A percentile compares a stretch with the other conserved stretches of the same genome.
Evolutionary conservation across 2,329 filamentous ascomycete genomes (phyloP).

Genomic region (Daldinia eschscholtzii): DNA sequence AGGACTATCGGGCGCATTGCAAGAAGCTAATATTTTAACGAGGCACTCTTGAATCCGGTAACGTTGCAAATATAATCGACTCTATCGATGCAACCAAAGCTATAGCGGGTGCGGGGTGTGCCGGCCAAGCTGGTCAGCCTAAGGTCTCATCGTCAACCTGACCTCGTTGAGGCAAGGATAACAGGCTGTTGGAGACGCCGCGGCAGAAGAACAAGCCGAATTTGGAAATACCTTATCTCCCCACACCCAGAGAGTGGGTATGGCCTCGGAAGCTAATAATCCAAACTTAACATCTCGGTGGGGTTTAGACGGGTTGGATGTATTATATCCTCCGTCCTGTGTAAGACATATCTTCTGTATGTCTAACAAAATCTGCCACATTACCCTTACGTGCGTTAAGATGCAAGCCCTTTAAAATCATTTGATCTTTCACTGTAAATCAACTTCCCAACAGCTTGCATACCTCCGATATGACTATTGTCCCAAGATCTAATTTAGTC

Average conservation of each 20-base stretch:
- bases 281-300: constrained; percentile 15
- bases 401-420: constrained; percentile 25
- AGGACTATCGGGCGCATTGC: constrained; percentile 20
- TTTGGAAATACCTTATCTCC: constrained; percentile 50
- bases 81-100: constrained; percentile 38
- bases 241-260: constrained; percentile 30
- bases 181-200: constrained; percentile 37
- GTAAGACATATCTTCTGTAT: constrained; percentile 31
- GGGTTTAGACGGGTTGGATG: constrained; percentile 9
- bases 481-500: constrained; percentile 48
- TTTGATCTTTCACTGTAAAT: constrained; percentile 32
- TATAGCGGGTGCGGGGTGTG: constrained; percentile 29
- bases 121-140: constrained; percentile 34
- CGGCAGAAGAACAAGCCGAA: constrained; percentile 42
- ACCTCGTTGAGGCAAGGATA: constrained; percentile 32
- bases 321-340: constrained; percentile 22
- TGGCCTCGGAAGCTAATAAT: constrained; percentile 33
- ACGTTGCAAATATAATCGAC: constrained; percentile 42
- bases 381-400: constrained; percentile 32
- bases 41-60: constrained; percentile 30
- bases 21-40: constrained; percentile 20
- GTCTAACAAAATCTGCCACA: constrained; percentile 36
- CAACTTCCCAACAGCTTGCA: constrained; percentile 27
- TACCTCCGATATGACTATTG: constrained; percentile 42
- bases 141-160: constrained; percentile 34